phyloP scores from a whole-genome alignment of 192 early-diverging fungal genomes.

The Entomortierella parvispora region DNA sequence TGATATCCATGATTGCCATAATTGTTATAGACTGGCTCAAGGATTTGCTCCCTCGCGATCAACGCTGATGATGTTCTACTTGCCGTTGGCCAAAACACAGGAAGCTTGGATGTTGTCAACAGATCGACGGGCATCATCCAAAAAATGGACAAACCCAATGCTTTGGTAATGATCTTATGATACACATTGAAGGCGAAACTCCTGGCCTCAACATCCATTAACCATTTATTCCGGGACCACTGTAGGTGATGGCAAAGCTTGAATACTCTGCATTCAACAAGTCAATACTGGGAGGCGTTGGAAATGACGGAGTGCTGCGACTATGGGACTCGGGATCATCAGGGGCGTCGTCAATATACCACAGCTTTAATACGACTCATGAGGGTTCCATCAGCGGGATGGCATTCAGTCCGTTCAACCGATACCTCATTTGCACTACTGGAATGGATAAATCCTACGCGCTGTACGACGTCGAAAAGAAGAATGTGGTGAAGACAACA shows the following conservation, averaged over 20 bases:
- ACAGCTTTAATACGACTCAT: slow-evolving; percentile 50
- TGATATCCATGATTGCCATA: background rate
- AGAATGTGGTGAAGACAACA: slow-evolving; percentile 50
- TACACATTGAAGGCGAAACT: too few species aligned
- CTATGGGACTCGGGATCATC: slow-evolving; percentile 51
- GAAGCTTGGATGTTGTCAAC: slow-evolving; percentile 30
- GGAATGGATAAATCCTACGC: slow-evolving; percentile 52
- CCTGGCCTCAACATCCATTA: too few species aligned
- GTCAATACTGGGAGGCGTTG: slow-evolving; percentile 51
- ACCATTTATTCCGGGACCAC: background rate
- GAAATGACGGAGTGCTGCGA: slow-evolving; percentile 54
- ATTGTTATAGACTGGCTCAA: slow-evolving; percentile 39
- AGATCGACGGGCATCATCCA: slow-evolving; percentile 20
- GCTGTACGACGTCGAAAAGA: slow-evolving; percentile 55
- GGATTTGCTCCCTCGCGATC: slow-evolving; percentile 28
- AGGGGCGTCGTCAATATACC: slow-evolving; percentile 38
- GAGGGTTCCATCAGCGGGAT: slow-evolving; percentile 49
- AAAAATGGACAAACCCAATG: slow-evolving; percentile 28
- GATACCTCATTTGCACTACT: slow-evolving; percentile 50
- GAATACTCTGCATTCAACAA: slow-evolving; percentile 51
- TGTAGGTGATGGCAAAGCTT: slow-evolving; percentile 35
- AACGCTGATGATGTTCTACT: slow-evolving; percentile 35
- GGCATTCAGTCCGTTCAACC: slow-evolving; percentile 56
- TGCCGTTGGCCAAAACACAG: slow-evolving; percentile 33
- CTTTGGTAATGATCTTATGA: too few species aligned